phyloP scores from a whole-genome alignment of 2,329 filamentous ascomycete genomes.

The Penicillium sp. region DNA sequence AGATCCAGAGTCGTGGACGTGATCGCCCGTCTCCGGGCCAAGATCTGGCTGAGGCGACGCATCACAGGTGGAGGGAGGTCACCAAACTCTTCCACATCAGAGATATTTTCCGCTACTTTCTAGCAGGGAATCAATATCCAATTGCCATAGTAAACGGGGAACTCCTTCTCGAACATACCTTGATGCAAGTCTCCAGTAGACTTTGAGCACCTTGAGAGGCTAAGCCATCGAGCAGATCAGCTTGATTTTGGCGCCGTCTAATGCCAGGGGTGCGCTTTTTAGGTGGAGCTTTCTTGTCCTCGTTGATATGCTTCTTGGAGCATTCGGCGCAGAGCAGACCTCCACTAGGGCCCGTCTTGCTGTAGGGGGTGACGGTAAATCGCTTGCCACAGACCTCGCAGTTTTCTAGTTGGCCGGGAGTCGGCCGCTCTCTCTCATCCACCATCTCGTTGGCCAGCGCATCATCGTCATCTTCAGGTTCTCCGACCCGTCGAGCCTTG shows the following conservation, averaged over 20 bases:
- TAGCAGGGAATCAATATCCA: constrained; percentile 22
- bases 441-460: constrained; percentile 55
- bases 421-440: constrained; percentile 59
- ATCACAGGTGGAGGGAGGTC: constrained; percentile 62
- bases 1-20: constrained; percentile 52
- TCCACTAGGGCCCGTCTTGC: constrained; percentile 77
- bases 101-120: constrained; percentile 65
- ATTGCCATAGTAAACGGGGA: neutral
- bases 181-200: constrained; percentile 61
- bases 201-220: constrained; percentile 48
- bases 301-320: constrained; percentile 72
- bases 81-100: constrained; percentile 67
- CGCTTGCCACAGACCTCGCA: constrained; percentile 83
- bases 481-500: constrained; percentile 48
- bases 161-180: constrained; percentile 39
- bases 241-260: constrained; percentile 76
- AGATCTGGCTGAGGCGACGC: constrained; percentile 63
- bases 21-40: constrained; percentile 65
- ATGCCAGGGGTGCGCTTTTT: constrained; percentile 60
- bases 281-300: constrained; percentile 60
- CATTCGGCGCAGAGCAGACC: constrained; percentile 84
- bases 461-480: constrained; percentile 51
- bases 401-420: constrained; percentile 86
- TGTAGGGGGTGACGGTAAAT: constrained; percentile 92
- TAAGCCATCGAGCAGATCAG: constrained; percentile 78